Conservation (phyloP, 768 basidiomycete species). For the Boletus subparvulus region DNA sequence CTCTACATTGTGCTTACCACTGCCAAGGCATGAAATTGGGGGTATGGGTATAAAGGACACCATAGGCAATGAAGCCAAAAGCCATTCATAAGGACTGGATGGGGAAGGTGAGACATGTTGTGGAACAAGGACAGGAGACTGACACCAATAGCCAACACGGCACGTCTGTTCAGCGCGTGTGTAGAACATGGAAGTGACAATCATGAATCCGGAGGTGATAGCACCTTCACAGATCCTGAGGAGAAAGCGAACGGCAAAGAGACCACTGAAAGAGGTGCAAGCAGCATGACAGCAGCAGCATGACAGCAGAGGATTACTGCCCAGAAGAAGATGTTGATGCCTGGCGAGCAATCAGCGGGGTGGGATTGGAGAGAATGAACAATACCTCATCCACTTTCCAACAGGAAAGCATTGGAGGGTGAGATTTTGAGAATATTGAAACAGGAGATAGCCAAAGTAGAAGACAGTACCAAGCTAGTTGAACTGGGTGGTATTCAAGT, state of each 20-base stretch:
- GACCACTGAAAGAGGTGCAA: constrained; percentile 65
- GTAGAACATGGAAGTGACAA: constrained; percentile 60
- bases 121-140: constrained; percentile 14
- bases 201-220: constrained; percentile 79
- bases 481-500: constrained; percentile 64
- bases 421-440: constrained; percentile 74
- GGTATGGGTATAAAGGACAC: constrained; percentile 59
- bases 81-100: constrained; percentile 72
- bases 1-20: constrained; percentile 46
- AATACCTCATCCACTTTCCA: constrained; percentile 81
- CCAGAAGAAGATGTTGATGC: constrained; percentile 77
- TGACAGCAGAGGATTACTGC: constrained; percentile 59
- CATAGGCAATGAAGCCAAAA: constrained; percentile 70
- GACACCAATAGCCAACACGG: constrained; percentile 54
- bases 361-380: neutral
- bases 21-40: constrained; percentile 68
- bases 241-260: constrained; percentile 74
- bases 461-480: constrained; percentile 80
- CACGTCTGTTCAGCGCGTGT: constrained; percentile 48
- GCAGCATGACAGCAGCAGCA: constrained; percentile 38
- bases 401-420: constrained; percentile 74
- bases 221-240: constrained; percentile 79
- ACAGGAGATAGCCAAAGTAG: constrained; percentile 64
- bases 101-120: neutral
- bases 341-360: constrained; percentile 16